Evolutionary conservation across 2,329 filamentous ascomycete species (phyloP).

Genomic region (Colletotrichum liaoningense): DNA sequence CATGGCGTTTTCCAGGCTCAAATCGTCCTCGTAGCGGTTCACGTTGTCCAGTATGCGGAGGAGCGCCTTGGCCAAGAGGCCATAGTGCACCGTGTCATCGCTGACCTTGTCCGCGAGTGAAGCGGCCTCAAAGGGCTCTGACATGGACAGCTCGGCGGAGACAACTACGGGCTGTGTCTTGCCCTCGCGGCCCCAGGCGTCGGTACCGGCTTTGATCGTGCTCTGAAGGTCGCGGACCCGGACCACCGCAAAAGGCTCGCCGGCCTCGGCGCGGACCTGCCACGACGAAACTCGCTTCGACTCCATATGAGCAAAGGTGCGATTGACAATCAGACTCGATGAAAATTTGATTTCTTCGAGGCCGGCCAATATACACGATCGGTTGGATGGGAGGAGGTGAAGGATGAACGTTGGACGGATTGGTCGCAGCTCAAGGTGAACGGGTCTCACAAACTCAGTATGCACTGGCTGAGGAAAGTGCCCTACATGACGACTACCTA

Average conservation of each 20-base stretch:
- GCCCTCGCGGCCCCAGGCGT: conserved; percentile 74
- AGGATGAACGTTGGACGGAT: background rate
- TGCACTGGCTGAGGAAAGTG: background rate
- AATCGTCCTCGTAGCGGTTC: conserved; percentile 1
- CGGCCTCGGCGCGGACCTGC: conserved; percentile 51
- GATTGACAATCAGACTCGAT: background rate
- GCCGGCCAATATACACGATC: background rate
- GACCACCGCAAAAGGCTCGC: conserved; percentile 64
- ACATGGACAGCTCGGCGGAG: conserved; percentile 69
- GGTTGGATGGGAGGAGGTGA: background rate
- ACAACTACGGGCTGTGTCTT: conserved; percentile 72
- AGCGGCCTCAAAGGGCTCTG: conserved; percentile 66
- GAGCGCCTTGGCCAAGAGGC: conserved; percentile 74
- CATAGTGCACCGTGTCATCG: conserved; percentile 81
- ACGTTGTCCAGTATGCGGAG: conserved; percentile 56
- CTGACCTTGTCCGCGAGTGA: conserved; percentile 70
- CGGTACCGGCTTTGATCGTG: conserved; percentile 66
- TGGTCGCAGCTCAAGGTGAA: background rate
- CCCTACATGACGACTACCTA: background rate
- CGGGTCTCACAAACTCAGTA: background rate
- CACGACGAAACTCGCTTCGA: conserved; percentile 39
- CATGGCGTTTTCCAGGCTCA: conserved; percentile 38
- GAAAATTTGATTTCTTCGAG: background rate
- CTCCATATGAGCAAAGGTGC: background rate
- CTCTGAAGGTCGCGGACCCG: conserved; percentile 72